These are phyloP conservation scores for Erodium moschatum DNA, from an alignment of 441 rosid species.

Conservation along the genomic window DNA sequence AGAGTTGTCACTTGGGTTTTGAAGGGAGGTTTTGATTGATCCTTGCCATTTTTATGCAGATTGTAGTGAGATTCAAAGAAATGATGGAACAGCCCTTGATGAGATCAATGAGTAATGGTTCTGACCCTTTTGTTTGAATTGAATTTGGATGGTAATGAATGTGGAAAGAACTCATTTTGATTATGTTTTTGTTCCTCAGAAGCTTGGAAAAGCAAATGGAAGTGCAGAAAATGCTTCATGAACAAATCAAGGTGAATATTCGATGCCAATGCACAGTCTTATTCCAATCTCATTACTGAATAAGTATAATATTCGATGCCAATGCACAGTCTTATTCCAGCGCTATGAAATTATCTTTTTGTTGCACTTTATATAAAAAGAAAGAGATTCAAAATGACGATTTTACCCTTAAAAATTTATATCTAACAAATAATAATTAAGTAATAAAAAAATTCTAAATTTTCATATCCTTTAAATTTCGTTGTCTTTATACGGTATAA, in stretches of 20 bases:
- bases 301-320: too few relatives aligned
- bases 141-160: slow-evolving; percentile 15
- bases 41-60: slow-evolving; percentile 34
- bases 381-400: too few relatives aligned
- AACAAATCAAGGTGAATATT: slow-evolving; percentile 71
- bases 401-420: too few relatives aligned
- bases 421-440: too few relatives aligned
- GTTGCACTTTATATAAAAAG: too few relatives aligned
- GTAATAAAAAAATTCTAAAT: too few relatives aligned
- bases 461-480: too few relatives aligned
- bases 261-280: background rate
- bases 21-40: background rate
- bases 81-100: slow-evolving; percentile 20
- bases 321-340: too few relatives aligned
- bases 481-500: too few relatives aligned
- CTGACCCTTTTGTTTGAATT: slow-evolving; percentile 7
- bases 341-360: too few relatives aligned
- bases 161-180: slow-evolving; percentile 7
- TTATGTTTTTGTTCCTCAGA: slow-evolving; percentile 34
- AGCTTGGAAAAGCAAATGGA: slow-evolving; percentile 76
- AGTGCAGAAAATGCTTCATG: slow-evolving; percentile 81
- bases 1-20: background rate
- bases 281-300: background rate
- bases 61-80: slow-evolving; percentile 44
- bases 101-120: slow-evolving; percentile 53